Base-by-base conservation (phyloP, 352 stramenopile genomes). In the Pythium dissotocum region DNA sequence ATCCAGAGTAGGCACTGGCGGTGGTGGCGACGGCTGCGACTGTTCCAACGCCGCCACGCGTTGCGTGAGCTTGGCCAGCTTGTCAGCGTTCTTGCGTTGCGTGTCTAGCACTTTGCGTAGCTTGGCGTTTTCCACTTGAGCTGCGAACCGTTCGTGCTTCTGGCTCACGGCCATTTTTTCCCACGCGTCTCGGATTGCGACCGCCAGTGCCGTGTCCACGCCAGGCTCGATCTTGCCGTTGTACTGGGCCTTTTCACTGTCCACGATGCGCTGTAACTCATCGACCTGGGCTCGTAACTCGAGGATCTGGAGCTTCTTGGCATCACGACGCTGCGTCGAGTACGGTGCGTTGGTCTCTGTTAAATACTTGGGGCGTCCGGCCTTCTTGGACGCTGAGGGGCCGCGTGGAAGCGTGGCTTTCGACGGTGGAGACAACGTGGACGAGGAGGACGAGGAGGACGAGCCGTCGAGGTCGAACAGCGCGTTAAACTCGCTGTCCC, bases 401-500 rank as follows among this genome's bases (percentile, higher is more conserved):
- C 36, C 36, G 36, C 36, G 44, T 58, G 21, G n/a, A 14, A 33
- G 18, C 32, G 18, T 53, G 16, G 46, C 26, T 28, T 53, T 53
- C 46, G 18, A 24, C 6, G 46, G 24, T 13, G 46, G 46, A 10
- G 36, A 44, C 21, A 24, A 24, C 21, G 21, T 24, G 6, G 36
- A 44, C 36, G 36, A 16, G 36, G 36, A 14, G 8, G 36, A 44
- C 36, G 36, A 44, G 8, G 36, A 44, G 0, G 36, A 44, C 36
- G 36, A 44, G 36, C 12, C 36, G 16, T 67, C 52, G 16, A 67
- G 61, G 24, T 46, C 52, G n/a, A 67, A 67, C 6, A 67, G 61
- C 61, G 61, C 54, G 49, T 38, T 55, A 30, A 67, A 67, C 38
- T 67, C 61, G 52, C 38, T 30, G 51, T 67, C 61, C 61, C 61